Conservation (phyloP, 768 basidiomycete genomes). For the Termitomyces sp. region DNA sequence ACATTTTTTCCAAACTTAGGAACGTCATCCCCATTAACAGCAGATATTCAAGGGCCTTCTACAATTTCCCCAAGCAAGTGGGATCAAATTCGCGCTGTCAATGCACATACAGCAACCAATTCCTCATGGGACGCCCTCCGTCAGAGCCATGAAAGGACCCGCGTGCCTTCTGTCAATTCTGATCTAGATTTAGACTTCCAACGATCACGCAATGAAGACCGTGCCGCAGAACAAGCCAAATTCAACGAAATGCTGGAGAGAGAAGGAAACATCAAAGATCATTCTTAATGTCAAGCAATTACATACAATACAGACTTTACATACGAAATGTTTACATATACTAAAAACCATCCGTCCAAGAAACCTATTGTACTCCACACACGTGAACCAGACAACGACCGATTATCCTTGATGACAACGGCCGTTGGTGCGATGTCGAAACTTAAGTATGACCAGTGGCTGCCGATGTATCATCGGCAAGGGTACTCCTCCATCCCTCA, state of each 20-base stretch:
- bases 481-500: constrained; percentile 31
- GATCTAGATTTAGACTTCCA: constrained; percentile 2
- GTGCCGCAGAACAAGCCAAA: constrained; percentile 42
- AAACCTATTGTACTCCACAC: constrained; percentile 5
- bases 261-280: constrained; percentile 38
- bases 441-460: constrained; percentile 8
- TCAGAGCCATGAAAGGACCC: constrained; percentile 43
- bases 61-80: constrained; percentile 36
- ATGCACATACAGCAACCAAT: constrained; percentile 31
- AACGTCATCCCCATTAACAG: constrained; percentile 3
- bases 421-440: constrained; percentile 11
- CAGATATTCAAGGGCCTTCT: constrained; percentile 7
- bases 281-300: constrained; percentile 2
- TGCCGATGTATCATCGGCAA: constrained; percentile 26
- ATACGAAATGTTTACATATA: not conserved
- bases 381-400: constrained; percentile 20
- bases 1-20: not conserved
- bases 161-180: constrained; percentile 16
- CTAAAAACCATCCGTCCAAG: not conserved
- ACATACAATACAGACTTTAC: not conserved
- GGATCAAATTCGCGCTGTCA: constrained; percentile 62
- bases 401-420: constrained; percentile 11
- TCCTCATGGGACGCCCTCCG: constrained; percentile 71
- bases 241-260: constrained; percentile 58
- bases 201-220: constrained; percentile 21